Evolutionary conservation across 164 flowering plant genomes (phyloP).

Genomic region (Warburgia ugandensis): DNA sequence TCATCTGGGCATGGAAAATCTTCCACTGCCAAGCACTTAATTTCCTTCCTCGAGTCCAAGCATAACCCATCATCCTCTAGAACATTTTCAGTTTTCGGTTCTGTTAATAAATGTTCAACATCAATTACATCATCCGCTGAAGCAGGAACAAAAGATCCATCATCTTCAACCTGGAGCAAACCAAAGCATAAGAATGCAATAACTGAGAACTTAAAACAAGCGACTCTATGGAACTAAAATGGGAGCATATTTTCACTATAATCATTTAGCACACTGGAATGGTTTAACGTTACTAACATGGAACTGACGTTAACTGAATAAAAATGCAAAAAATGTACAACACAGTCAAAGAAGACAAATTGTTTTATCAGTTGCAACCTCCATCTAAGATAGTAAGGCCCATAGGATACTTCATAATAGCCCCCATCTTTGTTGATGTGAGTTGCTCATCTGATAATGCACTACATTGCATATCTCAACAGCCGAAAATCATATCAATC

Average conservation of each 20-base stretch:
- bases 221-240: neutral
- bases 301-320: too few species aligned
- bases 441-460: too few species aligned
- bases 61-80: conserved; percentile 40
- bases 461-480: too few species aligned
- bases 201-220: neutral
- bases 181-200: neutral
- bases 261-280: neutral
- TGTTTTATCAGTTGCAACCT: too few species aligned
- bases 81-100: conserved; percentile 39
- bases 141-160: conserved; percentile 28
- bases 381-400: neutral
- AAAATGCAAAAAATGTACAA: neutral
- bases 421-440: too few species aligned
- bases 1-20: conserved; percentile 26
- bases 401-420: neutral
- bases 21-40: conserved; percentile 23
- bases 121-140: conserved; percentile 45
- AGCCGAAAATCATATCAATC: too few species aligned
- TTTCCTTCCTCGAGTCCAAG: conserved; percentile 16
- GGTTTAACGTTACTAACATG: neutral
- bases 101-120: conserved; percentile 48
- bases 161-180: conserved; percentile 29
- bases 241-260: neutral
- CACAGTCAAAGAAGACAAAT: too few species aligned